Percentiles rank a stretch among this genome's conserved stretches.
Conservation (phyloP, 345 rosid species). For the Rhodamnia argentea region DNA sequence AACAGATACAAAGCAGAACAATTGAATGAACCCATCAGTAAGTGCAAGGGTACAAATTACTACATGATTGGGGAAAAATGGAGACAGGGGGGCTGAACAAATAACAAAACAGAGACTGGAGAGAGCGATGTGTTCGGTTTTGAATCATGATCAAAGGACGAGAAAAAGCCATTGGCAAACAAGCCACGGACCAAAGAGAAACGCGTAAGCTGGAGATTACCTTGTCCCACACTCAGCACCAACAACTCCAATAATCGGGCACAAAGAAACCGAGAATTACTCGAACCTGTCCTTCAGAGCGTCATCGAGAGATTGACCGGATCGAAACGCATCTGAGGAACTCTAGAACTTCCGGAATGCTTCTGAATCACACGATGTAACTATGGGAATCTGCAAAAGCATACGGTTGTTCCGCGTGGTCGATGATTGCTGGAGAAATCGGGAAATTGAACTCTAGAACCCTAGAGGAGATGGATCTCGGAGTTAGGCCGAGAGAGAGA, state of each 20-base stretch:
- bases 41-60: background rate
- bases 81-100: background rate
- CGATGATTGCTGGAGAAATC: background rate
- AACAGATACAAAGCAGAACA: background rate
- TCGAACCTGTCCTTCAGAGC: background rate
- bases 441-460: background rate
- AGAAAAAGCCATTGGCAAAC: background rate
- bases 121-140: background rate
- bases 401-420: background rate
- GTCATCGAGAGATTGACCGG: background rate
- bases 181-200: background rate
- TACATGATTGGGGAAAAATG: background rate
- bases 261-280: background rate
- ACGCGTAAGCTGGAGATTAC: background rate
- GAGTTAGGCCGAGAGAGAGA: background rate
- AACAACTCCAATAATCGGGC: background rate
- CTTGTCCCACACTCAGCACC: background rate
- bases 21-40: background rate
- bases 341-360: background rate
- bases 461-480: background rate
- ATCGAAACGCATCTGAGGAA: background rate
- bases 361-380: background rate
- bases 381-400: background rate
- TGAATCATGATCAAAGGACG: too few relatives aligned
- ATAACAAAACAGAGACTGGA: background rate